A percentile compares a stretch with the other conserved stretches of the same genome.
These are phyloP conservation scores for Arthroderma sp. DNA, from an alignment of 2,329 filamentous ascomycete species.

Conservation along the genomic window DNA sequence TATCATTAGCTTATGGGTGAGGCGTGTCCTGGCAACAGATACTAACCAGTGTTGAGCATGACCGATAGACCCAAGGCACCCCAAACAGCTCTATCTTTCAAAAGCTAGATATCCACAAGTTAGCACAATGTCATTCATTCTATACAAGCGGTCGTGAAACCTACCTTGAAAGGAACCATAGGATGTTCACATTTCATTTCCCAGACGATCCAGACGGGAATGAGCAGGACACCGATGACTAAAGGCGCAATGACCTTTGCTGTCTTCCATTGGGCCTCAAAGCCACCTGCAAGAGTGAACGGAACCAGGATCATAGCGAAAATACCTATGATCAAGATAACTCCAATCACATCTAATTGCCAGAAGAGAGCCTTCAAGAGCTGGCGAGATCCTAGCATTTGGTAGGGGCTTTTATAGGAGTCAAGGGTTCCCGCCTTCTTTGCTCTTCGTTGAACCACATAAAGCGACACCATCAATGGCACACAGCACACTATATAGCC, in stretches of 20 bases:
- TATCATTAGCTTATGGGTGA: background rate
- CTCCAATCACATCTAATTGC: constrained; percentile 42
- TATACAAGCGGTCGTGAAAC: constrained; percentile 1
- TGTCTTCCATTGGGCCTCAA: constrained; percentile 35
- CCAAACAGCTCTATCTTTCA: constrained; percentile 54
- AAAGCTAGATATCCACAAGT: constrained; percentile 21
- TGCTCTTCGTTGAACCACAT: constrained; percentile 40
- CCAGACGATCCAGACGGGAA: constrained; percentile 42
- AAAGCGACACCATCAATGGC: constrained; percentile 42
- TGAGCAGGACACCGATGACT: constrained; percentile 36
- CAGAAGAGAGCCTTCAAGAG: constrained; percentile 38
- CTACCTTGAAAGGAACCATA: constrained; percentile 44
- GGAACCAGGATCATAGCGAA: constrained; percentile 42
- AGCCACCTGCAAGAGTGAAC: constrained; percentile 44
- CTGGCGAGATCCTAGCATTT: constrained; percentile 27
- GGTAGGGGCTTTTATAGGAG: constrained; percentile 32
- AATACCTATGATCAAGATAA: constrained; percentile 39
- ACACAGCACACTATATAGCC: constrained; percentile 32
- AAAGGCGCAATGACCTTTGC: constrained; percentile 41
- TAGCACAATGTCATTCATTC: constrained; percentile 1
- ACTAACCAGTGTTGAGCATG: constrained; percentile 38
- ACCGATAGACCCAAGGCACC: constrained; percentile 46
- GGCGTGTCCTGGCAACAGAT: background rate
- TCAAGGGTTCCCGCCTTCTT: constrained; percentile 38
- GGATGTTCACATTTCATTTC: constrained; percentile 39